phyloP scores from a whole-genome alignment of 2,329 filamentous ascomycete genomes.

The Fusarium nematophilum region DNA sequence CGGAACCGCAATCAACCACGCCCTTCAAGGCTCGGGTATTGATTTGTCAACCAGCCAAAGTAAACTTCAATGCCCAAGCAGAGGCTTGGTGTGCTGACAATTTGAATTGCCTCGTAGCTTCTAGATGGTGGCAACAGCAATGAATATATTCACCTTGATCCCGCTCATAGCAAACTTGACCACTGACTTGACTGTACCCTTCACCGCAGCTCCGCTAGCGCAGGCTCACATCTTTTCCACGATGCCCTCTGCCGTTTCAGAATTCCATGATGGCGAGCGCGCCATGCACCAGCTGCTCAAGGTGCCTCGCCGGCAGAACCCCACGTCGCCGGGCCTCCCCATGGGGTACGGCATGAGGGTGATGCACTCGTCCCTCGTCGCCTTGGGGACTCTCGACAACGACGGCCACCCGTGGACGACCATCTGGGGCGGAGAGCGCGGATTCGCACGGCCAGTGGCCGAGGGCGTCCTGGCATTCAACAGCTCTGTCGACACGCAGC shows the following conservation, averaged over 20 bases:
- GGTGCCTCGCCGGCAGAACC: constrained; percentile 70
- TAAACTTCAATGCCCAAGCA: background rate
- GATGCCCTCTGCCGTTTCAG: constrained; percentile 45
- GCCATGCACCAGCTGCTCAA: constrained; percentile 72
- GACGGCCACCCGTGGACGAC: constrained; percentile 79
- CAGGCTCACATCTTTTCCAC: constrained; percentile 8
- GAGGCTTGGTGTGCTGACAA: constrained; percentile 20
- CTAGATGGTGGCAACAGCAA: background rate
- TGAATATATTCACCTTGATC: constrained; percentile 8
- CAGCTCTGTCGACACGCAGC: constrained; percentile 66
- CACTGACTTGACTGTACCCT: too few relatives aligned
- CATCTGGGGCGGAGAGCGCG: constrained; percentile 78
- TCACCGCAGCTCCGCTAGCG: too few relatives aligned
- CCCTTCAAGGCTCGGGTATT: constrained; percentile 20
- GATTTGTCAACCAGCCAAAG: constrained; percentile 26
- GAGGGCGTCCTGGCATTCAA: constrained; percentile 72
- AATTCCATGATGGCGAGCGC: constrained; percentile 75
- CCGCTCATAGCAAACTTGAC: too few relatives aligned
- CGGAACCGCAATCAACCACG: constrained; percentile 20
- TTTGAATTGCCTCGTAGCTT: background rate
- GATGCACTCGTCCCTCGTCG: constrained; percentile 72
- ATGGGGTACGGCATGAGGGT: constrained; percentile 70
- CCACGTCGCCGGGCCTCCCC: constrained; percentile 73
- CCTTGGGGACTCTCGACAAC: constrained; percentile 77
- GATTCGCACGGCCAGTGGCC: constrained; percentile 73